Percentiles rank a stretch among this genome's conserved stretches.
Conservation (phyloP, 2,329 filamentous ascomycete species). For the Arthrobotrys pseudoclavata region DNA sequence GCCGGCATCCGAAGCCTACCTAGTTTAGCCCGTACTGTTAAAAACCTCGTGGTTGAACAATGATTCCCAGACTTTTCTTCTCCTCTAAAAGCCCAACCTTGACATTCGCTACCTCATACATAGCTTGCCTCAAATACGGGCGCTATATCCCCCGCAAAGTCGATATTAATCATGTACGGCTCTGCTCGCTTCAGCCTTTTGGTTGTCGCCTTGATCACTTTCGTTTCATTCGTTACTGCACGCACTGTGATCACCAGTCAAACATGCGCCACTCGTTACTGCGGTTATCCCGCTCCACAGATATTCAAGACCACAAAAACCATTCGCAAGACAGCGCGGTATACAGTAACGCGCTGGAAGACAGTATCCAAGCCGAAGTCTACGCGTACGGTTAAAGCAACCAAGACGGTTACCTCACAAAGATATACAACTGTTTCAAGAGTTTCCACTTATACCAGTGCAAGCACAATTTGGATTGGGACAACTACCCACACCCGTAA, state of each 20-base stretch:
- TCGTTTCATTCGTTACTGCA: conserved; percentile 36
- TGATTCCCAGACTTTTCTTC: conserved; percentile 20
- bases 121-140: neutral
- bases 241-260: conserved; percentile 36
- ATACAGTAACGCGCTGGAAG: conserved; percentile 38
- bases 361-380: conserved; percentile 19
- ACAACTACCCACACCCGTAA: conserved; percentile 20
- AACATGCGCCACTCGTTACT: conserved; percentile 39
- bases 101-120: conserved; percentile 23
- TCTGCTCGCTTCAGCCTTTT: conserved; percentile 31
- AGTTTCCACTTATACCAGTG: conserved; percentile 1
- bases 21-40: neutral
- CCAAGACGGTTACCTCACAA: conserved; percentile 1
- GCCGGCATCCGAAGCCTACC: neutral
- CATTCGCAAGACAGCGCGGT: conserved; percentile 8
- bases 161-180: conserved; percentile 19
- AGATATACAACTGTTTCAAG: neutral
- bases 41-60: conserved; percentile 9
- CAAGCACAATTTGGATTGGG: conserved; percentile 9
- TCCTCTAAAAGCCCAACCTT: neutral
- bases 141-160: neutral
- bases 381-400: conserved; percentile 3
- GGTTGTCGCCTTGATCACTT: conserved; percentile 34
- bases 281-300: conserved; percentile 12
- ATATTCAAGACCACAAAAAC: conserved; percentile 18